phyloP scores from a whole-genome alignment of 495 filamentous ascomycete species.

The Thermochaetoides thermophila region DNA sequence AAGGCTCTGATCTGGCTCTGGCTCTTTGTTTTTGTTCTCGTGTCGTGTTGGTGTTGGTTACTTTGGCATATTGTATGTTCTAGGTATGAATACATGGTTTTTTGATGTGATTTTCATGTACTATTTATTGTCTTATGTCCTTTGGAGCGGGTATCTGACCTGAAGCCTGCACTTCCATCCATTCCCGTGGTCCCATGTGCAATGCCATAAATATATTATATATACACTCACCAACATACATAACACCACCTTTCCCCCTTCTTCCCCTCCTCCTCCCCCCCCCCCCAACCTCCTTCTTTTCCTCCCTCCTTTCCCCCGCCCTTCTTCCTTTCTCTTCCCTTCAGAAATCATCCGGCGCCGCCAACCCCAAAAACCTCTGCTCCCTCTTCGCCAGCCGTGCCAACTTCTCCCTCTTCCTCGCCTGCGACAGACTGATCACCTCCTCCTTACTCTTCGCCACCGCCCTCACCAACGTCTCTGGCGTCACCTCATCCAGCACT shows the following conservation, averaged over 20 bases:
- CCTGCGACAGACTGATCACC: conserved; percentile 28
- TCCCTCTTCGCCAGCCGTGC: conserved; percentile 20
- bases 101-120: too few species aligned
- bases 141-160: too few species aligned
- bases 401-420: conserved; percentile 29
- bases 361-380: background rate
- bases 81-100: too few species aligned
- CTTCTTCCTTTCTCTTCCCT: background rate
- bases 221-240: too few species aligned
- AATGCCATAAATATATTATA: too few species aligned
- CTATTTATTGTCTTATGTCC: too few species aligned
- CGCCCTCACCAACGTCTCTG: conserved; percentile 34
- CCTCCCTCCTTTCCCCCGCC: background rate
- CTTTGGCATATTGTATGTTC: too few species aligned
- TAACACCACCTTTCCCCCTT: background rate
- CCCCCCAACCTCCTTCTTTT: background rate
- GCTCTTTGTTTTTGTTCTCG: too few species aligned
- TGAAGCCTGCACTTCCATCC: too few species aligned
- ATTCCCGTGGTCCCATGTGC: too few species aligned
- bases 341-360: background rate
- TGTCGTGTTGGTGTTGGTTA: too few species aligned
- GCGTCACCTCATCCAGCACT: conserved; percentile 61
- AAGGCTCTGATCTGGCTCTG: too few species aligned
- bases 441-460: conserved; percentile 20
- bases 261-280: background rate